A percentile compares a stretch with the other conserved stretches of the same genome.
These are phyloP conservation scores for Pseudocercospora vitis DNA, from an alignment of 2,329 filamentous ascomycete genomes.

Conservation along the genomic window DNA sequence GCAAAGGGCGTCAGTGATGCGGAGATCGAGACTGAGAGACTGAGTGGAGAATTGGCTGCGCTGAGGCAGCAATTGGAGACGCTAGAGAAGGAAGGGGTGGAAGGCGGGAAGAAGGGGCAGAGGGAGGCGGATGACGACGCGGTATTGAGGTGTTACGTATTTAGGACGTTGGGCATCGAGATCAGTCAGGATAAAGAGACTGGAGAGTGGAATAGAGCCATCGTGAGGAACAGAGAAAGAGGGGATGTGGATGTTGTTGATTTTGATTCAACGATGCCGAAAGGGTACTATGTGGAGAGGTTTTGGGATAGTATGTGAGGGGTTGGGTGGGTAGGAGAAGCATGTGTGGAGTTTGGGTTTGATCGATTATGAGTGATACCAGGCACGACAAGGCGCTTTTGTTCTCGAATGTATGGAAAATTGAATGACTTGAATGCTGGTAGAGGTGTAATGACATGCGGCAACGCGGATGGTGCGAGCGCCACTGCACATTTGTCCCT, in stretches of 20 bases:
- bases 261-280: constrained; percentile 81
- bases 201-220: constrained; percentile 80
- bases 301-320: constrained; percentile 88
- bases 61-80: constrained; percentile 74
- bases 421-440: too few relatives aligned
- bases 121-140: constrained; percentile 49
- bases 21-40: constrained; percentile 92
- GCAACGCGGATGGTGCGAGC: too few relatives aligned
- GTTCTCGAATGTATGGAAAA: neutral
- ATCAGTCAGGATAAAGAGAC: constrained; percentile 71
- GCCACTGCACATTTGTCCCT: too few relatives aligned
- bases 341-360: neutral
- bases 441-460: too few relatives aligned
- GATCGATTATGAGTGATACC: constrained; percentile 18
- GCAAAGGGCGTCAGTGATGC: constrained; percentile 88
- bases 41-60: constrained; percentile 74
- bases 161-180: constrained; percentile 86
- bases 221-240: constrained; percentile 80
- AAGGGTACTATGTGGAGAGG: constrained; percentile 91
- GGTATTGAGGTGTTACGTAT: constrained; percentile 80
- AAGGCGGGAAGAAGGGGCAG: constrained; percentile 60
- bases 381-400: constrained; percentile 1
- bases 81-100: constrained; percentile 81
- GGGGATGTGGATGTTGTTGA: constrained; percentile 94
- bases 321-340: neutral